These are phyloP conservation scores for Lipomyces sp. DNA, from an alignment of 805 yeast species.

Conservation along the genomic window DNA sequence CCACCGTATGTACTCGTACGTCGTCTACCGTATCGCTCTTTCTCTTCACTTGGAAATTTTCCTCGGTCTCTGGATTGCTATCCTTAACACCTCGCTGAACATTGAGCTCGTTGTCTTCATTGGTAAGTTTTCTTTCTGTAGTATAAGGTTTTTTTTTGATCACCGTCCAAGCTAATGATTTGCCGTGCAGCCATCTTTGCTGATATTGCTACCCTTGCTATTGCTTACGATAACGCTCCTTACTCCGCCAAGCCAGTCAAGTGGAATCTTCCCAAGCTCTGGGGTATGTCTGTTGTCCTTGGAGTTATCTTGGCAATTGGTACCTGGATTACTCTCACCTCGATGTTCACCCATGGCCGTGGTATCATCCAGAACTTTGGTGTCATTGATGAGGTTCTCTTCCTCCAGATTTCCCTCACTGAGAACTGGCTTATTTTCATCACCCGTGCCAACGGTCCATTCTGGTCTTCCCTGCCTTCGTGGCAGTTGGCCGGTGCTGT, in stretches of 20 bases:
- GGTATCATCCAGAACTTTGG: slow-evolving; percentile 92
- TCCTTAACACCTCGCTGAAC: slow-evolving; percentile 81
- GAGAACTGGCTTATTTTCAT: slow-evolving; percentile 97
- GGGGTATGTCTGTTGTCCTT: slow-evolving; percentile 78
- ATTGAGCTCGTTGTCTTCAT: slow-evolving; percentile 87
- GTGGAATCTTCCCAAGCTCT: slow-evolving; percentile 93
- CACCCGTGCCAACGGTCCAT: slow-evolving; percentile 97
- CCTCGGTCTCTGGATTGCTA: slow-evolving; percentile 96
- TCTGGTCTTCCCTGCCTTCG: slow-evolving; percentile 96
- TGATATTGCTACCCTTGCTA: slow-evolving; percentile 79
- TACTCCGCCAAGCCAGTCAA: slow-evolving; percentile 90
- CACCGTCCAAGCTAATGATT: not conserved
- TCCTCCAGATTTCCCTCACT: slow-evolving; percentile 91
- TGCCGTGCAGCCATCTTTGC: slow-evolving; percentile 81
- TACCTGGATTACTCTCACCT: slow-evolving; percentile 93
- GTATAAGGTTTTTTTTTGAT: too few species aligned
- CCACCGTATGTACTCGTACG: slow-evolving; percentile 99
- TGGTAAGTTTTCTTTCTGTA: not conserved
- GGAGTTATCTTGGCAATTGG: slow-evolving; percentile 73
- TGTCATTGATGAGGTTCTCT: slow-evolving; percentile 88
- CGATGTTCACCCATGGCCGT: slow-evolving; percentile 73
- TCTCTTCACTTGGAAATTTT: slow-evolving; percentile 92
- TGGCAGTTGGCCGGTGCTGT: slow-evolving; percentile 98
- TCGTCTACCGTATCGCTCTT: slow-evolving; percentile 96
- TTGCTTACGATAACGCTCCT: slow-evolving; percentile 93